Percentiles rank a stretch among this genome's conserved stretches.
These are phyloP conservation scores for Nemania serpens DNA, from an alignment of 2,329 filamentous ascomycete species.

Conservation along the genomic window DNA sequence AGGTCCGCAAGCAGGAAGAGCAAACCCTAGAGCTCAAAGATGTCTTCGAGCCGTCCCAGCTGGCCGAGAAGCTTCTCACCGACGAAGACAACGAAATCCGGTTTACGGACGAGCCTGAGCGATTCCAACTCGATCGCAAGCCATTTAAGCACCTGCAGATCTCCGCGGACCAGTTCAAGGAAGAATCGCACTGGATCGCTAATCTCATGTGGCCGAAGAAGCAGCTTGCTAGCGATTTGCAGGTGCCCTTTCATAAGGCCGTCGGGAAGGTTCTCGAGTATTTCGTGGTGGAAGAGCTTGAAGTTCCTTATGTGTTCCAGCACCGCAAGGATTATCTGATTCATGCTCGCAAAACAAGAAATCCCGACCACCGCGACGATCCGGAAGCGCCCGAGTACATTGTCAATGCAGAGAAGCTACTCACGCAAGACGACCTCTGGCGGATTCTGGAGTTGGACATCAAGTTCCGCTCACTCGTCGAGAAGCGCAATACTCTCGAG, in stretches of 20 bases:
- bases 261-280: slow-evolving; percentile 93
- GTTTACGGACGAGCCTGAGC: slow-evolving; percentile 85
- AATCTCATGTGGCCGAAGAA: slow-evolving; percentile 90
- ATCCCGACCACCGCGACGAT: slow-evolving; percentile 65
- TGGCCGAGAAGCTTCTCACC: slow-evolving; percentile 91
- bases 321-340: slow-evolving; percentile 98
- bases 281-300: slow-evolving; percentile 90
- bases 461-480: slow-evolving; percentile 89
- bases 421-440: slow-evolving; percentile 94
- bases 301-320: slow-evolving; percentile 97
- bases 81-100: slow-evolving; percentile 94
- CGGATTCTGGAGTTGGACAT: slow-evolving; percentile 92
- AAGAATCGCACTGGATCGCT: slow-evolving; percentile 91
- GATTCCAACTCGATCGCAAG: slow-evolving; percentile 89
- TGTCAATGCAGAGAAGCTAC: slow-evolving; percentile 80
- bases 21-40: slow-evolving; percentile 92
- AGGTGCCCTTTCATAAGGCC: slow-evolving; percentile 82
- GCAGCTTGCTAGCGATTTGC: slow-evolving; percentile 70
- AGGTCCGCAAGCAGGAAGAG: slow-evolving; percentile 77
- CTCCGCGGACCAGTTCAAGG: slow-evolving; percentile 81
- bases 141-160: slow-evolving; percentile 83
- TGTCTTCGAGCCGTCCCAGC: slow-evolving; percentile 95
- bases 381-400: slow-evolving; percentile 73
- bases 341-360: slow-evolving; percentile 74
- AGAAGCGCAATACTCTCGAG: slow-evolving; percentile 86